Evolutionary conservation across 2,329 filamentous ascomycete species (phyloP).

Genomic region (Hawksworthiomyces lignivorus): DNA sequence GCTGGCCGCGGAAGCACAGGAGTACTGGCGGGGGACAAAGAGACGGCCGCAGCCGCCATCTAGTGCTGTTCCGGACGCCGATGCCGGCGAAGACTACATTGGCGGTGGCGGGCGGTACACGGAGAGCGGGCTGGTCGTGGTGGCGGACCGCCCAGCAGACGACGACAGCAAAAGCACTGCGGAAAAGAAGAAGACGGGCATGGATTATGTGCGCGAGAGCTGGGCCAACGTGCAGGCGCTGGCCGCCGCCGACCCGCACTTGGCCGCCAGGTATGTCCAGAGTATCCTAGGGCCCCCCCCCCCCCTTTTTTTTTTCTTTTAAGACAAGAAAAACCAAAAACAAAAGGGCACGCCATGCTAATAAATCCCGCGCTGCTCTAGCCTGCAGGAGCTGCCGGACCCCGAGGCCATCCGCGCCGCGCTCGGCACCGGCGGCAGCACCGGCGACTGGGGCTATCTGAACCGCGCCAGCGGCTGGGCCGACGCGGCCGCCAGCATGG

Average conservation of each 20-base stretch:
- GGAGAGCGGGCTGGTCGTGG: constrained; percentile 61
- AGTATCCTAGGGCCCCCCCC: too few relatives aligned
- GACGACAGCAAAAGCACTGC: not conserved
- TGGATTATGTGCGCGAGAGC: constrained; percentile 53
- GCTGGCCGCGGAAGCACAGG: constrained; percentile 64
- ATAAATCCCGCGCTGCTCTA: too few relatives aligned
- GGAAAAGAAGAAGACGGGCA: constrained; percentile 33
- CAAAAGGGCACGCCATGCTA: too few relatives aligned
- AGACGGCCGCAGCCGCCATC: not conserved
- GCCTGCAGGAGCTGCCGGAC: constrained; percentile 35
- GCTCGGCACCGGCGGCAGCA: constrained; percentile 40
- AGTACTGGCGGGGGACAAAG: constrained; percentile 48
- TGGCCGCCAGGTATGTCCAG: constrained; percentile 1
- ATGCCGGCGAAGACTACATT: constrained; percentile 42
- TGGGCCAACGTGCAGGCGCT: constrained; percentile 52
- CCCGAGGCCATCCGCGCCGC: constrained; percentile 34
- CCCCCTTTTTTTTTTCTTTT: too few relatives aligned
- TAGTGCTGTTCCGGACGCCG: constrained; percentile 15
- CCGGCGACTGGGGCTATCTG: constrained; percentile 62
- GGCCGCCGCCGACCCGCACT: constrained; percentile 29
- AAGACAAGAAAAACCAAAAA: too few relatives aligned
- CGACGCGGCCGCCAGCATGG: constrained; percentile 64
- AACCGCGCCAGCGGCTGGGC: constrained; percentile 75
- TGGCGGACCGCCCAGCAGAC: constrained; percentile 37
- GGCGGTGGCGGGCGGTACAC: constrained; percentile 60